Base-by-base conservation (phyloP, 2,329 filamentous ascomycete species). In the Aspergillus fructus region DNA sequence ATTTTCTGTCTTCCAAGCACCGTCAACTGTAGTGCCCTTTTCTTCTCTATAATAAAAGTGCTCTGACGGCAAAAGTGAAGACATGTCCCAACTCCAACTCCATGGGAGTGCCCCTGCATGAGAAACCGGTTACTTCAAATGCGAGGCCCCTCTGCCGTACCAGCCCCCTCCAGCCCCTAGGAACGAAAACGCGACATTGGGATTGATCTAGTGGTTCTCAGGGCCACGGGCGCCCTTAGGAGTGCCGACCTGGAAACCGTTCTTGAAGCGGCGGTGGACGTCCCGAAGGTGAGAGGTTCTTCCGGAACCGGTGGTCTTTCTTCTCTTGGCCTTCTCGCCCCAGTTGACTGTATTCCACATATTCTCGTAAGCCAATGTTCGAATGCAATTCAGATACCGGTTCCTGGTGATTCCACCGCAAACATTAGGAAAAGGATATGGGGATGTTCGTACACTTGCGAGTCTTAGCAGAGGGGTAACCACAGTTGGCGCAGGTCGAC, bases 321-420 rank as follows among this genome's bases (percentile, higher is more conserved):
- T 96, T 81, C 94, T 87, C 91, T 97, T 97, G 74, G 93, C 93
- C 90, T 99, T 99, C 88, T 97, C 93, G 81, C 90, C 87, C 94
- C 94, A 99, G 90, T 99, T 97, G 89, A 89, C 93, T 97, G 77
- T 78, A 53, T 62, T 49, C 56, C 50, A 62, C 58, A 66, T 63
- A 63, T 56, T 55, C 40, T 59, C 66, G 64, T 73, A 64, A 71
- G 70, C 68, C 64, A 65, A 62, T 50, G 50, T 50, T 50, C 50
- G 40, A 41, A 45, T 21, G 11, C 23, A 13, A 58, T 21, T 60
- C 48, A 55, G 39, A 39, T 21, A 54, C 12, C 42, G 39, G 21
- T 19, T 23, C 37, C 24, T 19, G 13, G 21, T 8, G 5, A 17
- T 27, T 54, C 37, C 47, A 21, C 46, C 8, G 21, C 17, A n/a